Evolutionary conservation across 208 protist species (phyloP), one percentile per base, ranked within the genome.

Genomic region (Wallacemonas sp.): DNA sequence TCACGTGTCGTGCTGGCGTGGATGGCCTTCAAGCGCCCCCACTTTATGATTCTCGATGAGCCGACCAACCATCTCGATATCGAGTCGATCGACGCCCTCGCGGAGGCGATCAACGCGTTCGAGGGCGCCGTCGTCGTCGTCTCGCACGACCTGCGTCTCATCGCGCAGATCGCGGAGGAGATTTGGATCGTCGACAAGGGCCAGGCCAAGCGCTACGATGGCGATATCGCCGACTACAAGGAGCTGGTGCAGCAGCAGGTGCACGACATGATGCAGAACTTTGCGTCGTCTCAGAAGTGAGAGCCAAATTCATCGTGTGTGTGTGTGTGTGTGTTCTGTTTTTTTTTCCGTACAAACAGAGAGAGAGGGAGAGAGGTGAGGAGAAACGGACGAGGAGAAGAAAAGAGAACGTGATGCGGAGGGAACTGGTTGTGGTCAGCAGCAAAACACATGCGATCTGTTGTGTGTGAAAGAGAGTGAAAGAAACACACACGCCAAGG

Each of bases 21-120:
- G 80, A 84, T 99, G 60, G 81, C 95, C 2, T 96, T 96, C 75
- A 66, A 72, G 47, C 73, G 87, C n/a, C 97, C 97, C 2, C 97
- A 99, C 72, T 95, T 99, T 30, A 87, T 99, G 61, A 93, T 99
- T 69, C 83, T 99, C 30, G 98, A 99, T 74, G 98, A 99, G 88
- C 98, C 98, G 16, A 99, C 98, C 2, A 99, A 99, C 73, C 96
- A 98, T 72, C 76, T 99, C 34, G 97, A 99, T 79, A 98, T 99
- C 73, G 96, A 98, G 61, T 97, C 91, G 16, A 98, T 99, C 71
- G 96, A 99, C 64, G 95, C 96, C 21, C 85, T 98, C 58, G 94
- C 92, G 24, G 83, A 97, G 14, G 97, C 96, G 21, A 93, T 98
- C 32, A 95, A 93, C 60, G 58, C 67, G 19, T 99, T 96, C 60